Conservation (phyloP, 139 green algal genomes). For the Tetradesmus obliquus region DNA sequence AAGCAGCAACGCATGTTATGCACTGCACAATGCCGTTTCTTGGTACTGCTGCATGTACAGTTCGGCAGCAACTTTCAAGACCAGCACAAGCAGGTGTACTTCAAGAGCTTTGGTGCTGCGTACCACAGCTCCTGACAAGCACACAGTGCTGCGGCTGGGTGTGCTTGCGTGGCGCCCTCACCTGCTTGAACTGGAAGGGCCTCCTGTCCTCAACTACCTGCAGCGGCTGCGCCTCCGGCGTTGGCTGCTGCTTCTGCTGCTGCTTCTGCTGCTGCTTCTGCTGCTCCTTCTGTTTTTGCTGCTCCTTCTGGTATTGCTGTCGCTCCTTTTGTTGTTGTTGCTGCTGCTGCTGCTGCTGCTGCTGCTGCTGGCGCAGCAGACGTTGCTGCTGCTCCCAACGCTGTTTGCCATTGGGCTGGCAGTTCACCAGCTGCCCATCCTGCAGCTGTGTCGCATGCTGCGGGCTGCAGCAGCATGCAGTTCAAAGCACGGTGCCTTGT, state of each 20-base stretch:
- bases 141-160: not conserved
- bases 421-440: not conserved
- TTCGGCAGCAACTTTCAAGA: not conserved
- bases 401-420: not conserved
- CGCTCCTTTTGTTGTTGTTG: not conserved
- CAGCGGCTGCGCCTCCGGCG: not conserved
- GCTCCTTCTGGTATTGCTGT: not conserved
- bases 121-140: not conserved
- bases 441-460: not conserved
- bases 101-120: not conserved
- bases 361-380: not conserved
- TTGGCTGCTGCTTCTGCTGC: not conserved
- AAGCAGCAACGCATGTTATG: not conserved
- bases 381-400: not conserved
- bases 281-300: not conserved
- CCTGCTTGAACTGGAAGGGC: not conserved
- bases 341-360: not conserved
- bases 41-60: no score
- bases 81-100: not conserved
- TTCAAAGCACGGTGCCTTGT: no score
- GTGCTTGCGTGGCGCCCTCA: not conserved
- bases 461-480: not conserved
- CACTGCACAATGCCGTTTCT: not conserved
- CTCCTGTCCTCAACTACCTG: constrained; percentile 1
- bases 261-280: not conserved